Evolutionary conservation across 2,329 filamentous ascomycete genomes (phyloP), one percentile per base, ranked within the genome.

Genomic region (Westerdykella ornata): DNA sequence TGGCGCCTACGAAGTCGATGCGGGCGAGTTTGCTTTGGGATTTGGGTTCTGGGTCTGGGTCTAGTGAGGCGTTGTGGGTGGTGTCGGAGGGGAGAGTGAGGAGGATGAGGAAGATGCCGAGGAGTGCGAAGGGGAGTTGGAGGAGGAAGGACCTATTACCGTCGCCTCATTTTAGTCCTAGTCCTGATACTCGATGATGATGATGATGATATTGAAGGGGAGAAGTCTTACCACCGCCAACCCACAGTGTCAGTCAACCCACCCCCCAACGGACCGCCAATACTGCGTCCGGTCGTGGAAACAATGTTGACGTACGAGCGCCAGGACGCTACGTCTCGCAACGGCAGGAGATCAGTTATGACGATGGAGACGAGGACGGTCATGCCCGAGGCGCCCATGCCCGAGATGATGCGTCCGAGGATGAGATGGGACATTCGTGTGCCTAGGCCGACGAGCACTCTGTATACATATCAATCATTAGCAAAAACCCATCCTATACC

Each of bases 311-410:
- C 67, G 54, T 76, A 76, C 19, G 71, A 68, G 34, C 74, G 59
- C 63, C 70, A 72, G 0, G 61, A 57, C 0, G 73, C 74, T 0
- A 75, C 64, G 11, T 75, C 71, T 8, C 69, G 62, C 2, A 71
- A 59, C 0, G 73, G 70, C 3, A 76, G 70, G 6, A 75, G 61
- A 45, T 75, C 73, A 43, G 56, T 72, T 38, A 74, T 69, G 3
- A 75, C 67, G 9, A 75, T 70, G 0, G 69, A 69, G 2, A 72
- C 54, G 2, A 61, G 32, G 11, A 48, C 39, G 3, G 53, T 54
- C 76, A 87, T 83, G 9, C 83, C 84, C 3, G 79, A 81, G 15
- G 81, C 81, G 3, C 83, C 84, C 37, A 84, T 73, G 2, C 77
- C 78, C 52, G 75, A 72, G 41, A 79, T 72, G 3, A 75, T 71